Evolutionary conservation across 768 basidiomycete genomes (phyloP), one percentile per base, ranked within the genome.

Genomic region (Boletus barrowsii): DNA sequence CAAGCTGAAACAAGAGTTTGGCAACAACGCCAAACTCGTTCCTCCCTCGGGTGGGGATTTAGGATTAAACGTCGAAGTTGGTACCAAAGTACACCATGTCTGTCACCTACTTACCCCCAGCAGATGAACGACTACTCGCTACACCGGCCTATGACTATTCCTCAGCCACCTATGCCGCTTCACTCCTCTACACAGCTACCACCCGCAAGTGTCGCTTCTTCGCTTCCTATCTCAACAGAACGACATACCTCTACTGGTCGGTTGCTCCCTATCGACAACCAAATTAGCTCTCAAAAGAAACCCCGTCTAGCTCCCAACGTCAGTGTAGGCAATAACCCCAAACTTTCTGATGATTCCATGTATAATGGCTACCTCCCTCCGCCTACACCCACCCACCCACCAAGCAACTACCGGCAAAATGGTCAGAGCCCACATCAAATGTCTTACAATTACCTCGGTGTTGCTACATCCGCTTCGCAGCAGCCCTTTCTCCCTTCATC

Each of bases 161-260:
- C 70, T 29, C 71, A 68, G 11, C 68, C 69, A 29, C 69, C 69
- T 3, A 67, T 72, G 56, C 65, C 69, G 3, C 60, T 63, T 15
- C 69, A 66, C 35, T 66, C 66, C 35, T 65, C 68, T 5, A 42
- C 67, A 3, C 70, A 66, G 42, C 50, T 70, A 26, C 58, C 64
- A 3, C 48, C 62, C 3, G 46, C 57, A 53, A 44, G 55, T 24
- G 44, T 57, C 5, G 55, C 53, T n/a, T 60, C 69, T 10, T 66
- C 68, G 42, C 66, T 73, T 53, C 70, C 72, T 15, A 40, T 73
- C 39, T 71, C 69, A 54, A 71, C 66, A 15, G 69, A 71, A 51
- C 63, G 69, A 3, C 71, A 70, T 37, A 62, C 69, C 41, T 63
- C 68, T 55, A 62, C 66, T 49, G 67, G 66, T 69, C 66, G 63